Conservation (phyloP, 306 rosid genomes). For the Rosa persica region DNA sequence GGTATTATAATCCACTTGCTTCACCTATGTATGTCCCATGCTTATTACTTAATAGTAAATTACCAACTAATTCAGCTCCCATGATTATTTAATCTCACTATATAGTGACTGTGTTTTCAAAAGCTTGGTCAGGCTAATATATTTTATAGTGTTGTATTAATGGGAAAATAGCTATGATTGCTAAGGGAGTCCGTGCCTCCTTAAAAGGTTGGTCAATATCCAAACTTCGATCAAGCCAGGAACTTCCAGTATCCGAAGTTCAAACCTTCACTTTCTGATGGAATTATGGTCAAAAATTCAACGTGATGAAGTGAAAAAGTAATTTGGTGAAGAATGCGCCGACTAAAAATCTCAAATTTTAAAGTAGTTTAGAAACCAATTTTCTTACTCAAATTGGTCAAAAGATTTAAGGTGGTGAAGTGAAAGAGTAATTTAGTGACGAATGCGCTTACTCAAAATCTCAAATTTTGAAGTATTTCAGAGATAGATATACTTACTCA, state of each 20-base stretch:
- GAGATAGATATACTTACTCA: not conserved
- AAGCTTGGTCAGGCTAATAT: constrained; percentile 17
- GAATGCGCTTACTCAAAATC: not conserved
- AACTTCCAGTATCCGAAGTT: constrained; percentile 31
- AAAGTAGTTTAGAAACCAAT: not conserved
- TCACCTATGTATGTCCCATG: not conserved
- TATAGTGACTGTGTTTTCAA: not conserved
- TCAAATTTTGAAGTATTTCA: not conserved
- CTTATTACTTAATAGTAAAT: not conserved
- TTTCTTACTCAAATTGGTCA: not conserved
- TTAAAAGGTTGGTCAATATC: not conserved
- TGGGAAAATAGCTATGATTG: not conserved
- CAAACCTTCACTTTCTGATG: constrained; percentile 15
- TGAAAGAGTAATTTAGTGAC: not conserved
- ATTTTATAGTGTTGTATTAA: not conserved
- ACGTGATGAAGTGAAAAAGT: not conserved
- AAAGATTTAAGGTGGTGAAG: constrained; percentile 19
- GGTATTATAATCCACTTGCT: not conserved
- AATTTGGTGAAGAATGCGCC: not conserved
- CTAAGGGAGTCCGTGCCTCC: not conserved
- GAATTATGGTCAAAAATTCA: constrained; percentile 23
- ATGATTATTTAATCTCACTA: not conserved
- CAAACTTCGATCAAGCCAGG: not conserved
- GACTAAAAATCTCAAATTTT: not conserved
- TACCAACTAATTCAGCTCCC: not conserved